phyloP scores from a whole-genome alignment of 2,329 filamentous ascomycete species.

The Neofusicoccum parvum region DNA sequence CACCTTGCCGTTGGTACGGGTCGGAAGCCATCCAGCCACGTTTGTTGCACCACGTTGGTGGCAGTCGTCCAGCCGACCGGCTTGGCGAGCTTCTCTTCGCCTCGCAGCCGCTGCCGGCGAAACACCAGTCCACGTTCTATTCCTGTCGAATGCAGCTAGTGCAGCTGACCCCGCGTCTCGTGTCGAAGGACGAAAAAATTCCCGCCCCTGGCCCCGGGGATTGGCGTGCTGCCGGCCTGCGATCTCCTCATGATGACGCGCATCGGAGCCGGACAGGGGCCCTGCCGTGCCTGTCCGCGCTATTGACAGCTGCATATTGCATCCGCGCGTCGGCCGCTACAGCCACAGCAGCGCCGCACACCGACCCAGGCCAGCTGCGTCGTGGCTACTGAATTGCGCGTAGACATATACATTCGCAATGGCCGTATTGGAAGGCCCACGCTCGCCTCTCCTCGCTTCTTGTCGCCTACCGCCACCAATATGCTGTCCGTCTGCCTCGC shows the following conservation, averaged over 20 bases:
- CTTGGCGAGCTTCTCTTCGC: not conserved
- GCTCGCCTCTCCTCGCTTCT: not conserved
- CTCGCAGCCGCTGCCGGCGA: not conserved
- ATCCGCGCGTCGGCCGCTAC: not conserved
- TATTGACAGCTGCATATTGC: constrained; percentile 14
- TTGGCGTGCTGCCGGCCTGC: not conserved
- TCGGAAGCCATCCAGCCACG: constrained; percentile 12
- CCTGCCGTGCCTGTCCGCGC: not conserved
- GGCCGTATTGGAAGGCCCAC: not conserved
- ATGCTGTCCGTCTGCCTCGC: not conserved
- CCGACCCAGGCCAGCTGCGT: not conserved
- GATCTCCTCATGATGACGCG: constrained; percentile 16
- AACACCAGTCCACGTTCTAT: not conserved
- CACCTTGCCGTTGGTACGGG: constrained; percentile 7
- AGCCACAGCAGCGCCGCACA: not conserved
- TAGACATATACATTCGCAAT: not conserved
- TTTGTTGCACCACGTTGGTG: constrained; percentile 12
- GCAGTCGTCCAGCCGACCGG: not conserved
- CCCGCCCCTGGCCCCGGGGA: not conserved
- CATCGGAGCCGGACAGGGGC: not conserved
- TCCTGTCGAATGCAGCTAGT: not conserved
- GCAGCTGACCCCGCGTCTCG: not conserved
- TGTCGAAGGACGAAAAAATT: not conserved
- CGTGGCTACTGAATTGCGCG: not conserved
- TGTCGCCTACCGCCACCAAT: not conserved